These are phyloP conservation scores for Pseudocercospora musae DNA, from an alignment of 2,329 filamentous ascomycete species.

Conservation along the genomic window DNA sequence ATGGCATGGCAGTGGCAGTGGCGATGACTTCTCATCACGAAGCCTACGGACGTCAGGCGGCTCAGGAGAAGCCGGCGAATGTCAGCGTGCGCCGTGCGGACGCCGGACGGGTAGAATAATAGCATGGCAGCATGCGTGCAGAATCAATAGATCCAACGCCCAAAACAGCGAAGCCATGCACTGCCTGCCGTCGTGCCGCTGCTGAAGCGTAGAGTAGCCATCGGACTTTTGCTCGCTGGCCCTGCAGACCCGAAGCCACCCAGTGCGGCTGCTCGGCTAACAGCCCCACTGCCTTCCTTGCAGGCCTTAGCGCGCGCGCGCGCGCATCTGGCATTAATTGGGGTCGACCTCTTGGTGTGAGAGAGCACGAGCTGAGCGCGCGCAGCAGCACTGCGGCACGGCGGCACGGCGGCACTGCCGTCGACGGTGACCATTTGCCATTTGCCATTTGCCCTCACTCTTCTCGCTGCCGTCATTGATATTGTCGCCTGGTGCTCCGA, in stretches of 20 bases:
- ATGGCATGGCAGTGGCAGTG: too few species aligned
- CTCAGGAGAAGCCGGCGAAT: constrained; percentile 6
- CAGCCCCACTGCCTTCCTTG: constrained; percentile 8
- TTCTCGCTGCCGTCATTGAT: constrained; percentile 1
- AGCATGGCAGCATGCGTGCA: constrained; percentile 15
- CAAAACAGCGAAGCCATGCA: constrained; percentile 7
- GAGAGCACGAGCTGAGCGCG: constrained; percentile 13
- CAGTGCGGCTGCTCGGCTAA: constrained; percentile 18
- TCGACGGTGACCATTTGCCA: neutral
- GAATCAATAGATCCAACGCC: constrained; percentile 17
- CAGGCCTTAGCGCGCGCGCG: constrained; percentile 12
- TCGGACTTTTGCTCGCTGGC: constrained; percentile 18
- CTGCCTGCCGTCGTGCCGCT: neutral
- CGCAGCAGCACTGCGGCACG: too few species aligned
- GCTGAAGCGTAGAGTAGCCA: constrained; percentile 7
- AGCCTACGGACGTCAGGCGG: neutral
- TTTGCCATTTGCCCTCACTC: too few species aligned
- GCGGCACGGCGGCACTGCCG: neutral
- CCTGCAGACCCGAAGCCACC: constrained; percentile 6
- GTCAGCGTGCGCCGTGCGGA: too few species aligned
- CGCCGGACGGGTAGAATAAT: constrained; percentile 3
- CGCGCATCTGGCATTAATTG: too few species aligned
- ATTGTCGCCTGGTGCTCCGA: neutral
- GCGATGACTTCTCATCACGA: neutral
- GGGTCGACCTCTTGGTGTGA: constrained; percentile 19